Evolutionary conservation across 495 filamentous ascomycete species (phyloP).

Genomic region (Podospora fimiseda): DNA sequence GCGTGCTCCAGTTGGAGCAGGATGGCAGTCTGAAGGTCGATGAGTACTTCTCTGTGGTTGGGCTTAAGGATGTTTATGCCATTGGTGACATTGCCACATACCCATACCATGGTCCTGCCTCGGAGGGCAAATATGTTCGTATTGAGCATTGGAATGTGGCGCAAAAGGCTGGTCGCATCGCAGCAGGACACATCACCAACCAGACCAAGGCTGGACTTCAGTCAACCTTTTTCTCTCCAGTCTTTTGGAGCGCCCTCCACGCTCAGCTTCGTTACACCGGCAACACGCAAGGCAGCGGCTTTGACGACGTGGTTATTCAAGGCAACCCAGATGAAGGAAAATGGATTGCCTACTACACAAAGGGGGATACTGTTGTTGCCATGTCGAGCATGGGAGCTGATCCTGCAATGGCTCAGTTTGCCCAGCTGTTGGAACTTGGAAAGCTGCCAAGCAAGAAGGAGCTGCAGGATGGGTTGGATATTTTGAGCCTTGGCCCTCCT

Average conservation of each 20-base stretch:
- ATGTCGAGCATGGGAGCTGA: constrained; percentile 88
- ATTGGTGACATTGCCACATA: constrained; percentile 95
- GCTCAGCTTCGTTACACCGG: constrained; percentile 88
- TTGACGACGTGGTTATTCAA: constrained; percentile 72
- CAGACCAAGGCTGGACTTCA: constrained; percentile 50
- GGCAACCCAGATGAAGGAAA: constrained; percentile 74
- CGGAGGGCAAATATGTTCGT: constrained; percentile 56
- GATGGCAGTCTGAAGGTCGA: constrained; percentile 79
- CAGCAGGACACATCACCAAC: constrained; percentile 65
- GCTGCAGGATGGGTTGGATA: constrained; percentile 65
- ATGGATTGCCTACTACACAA: constrained; percentile 83
- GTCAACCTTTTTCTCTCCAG: constrained; percentile 73
- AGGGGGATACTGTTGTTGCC: constrained; percentile 84
- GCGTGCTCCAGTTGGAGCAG: constrained; percentile 57
- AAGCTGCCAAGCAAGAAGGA: constrained; percentile 79
- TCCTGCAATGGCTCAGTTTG: constrained; percentile 74
- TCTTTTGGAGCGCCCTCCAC: constrained; percentile 95
- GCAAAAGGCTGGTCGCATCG: constrained; percentile 79
- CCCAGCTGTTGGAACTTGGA: constrained; percentile 77
- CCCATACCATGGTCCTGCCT: constrained; percentile 87
- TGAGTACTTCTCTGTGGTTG: constrained; percentile 66
- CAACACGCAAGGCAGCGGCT: constrained; percentile 65
- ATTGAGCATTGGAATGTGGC: constrained; percentile 99
- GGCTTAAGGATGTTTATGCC: constrained; percentile 76
- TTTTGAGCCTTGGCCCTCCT: constrained; percentile 50